A percentile compares a stretch with the other conserved stretches of the same genome.
Evolutionary conservation across 2,329 filamentous ascomycete genomes (phyloP).

Genomic region (Nigrograna mackinnonii): DNA sequence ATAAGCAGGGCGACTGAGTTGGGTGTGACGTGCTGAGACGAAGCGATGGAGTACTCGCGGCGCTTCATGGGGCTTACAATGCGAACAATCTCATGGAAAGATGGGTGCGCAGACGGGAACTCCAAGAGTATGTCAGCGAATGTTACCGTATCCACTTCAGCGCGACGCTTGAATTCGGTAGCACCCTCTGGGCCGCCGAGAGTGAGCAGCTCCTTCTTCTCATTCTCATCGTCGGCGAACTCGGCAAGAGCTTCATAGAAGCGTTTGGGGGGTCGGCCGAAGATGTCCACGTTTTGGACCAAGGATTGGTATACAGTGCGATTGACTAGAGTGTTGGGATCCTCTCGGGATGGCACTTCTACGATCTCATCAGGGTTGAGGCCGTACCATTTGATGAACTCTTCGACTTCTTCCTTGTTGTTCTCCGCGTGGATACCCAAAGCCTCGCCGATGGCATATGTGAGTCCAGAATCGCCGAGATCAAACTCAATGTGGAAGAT

Average conservation of each 20-base stretch:
- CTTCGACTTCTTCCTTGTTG: slow-evolving; percentile 73
- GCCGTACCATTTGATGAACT: slow-evolving; percentile 90
- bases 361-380: slow-evolving; percentile 82
- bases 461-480: slow-evolving; percentile 85
- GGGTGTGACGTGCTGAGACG: slow-evolving; percentile 91
- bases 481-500: slow-evolving; percentile 99
- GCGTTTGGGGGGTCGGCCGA: slow-evolving; percentile 93
- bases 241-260: slow-evolving; percentile 94
- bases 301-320: slow-evolving; percentile 93
- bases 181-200: slow-evolving; percentile 76
- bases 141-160: slow-evolving; percentile 88
- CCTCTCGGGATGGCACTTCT: slow-evolving; percentile 87
- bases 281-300: slow-evolving; percentile 92
- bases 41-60: slow-evolving; percentile 98
- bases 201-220: slow-evolving; percentile 78
- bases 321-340: slow-evolving; percentile 73
- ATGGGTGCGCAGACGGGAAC: slow-evolving; percentile 85
- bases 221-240: slow-evolving; percentile 79
- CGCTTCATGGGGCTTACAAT: slow-evolving; percentile 93
- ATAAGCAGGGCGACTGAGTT: slow-evolving; percentile 93
- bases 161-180: slow-evolving; percentile 87
- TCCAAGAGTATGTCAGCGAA: slow-evolving; percentile 90
- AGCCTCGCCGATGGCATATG: slow-evolving; percentile 95
- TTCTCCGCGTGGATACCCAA: slow-evolving; percentile 97
- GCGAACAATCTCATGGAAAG: slow-evolving; percentile 84